Conservation (phyloP, 2,329 filamentous ascomycete genomes). For the Fusarium austroafricanum region DNA sequence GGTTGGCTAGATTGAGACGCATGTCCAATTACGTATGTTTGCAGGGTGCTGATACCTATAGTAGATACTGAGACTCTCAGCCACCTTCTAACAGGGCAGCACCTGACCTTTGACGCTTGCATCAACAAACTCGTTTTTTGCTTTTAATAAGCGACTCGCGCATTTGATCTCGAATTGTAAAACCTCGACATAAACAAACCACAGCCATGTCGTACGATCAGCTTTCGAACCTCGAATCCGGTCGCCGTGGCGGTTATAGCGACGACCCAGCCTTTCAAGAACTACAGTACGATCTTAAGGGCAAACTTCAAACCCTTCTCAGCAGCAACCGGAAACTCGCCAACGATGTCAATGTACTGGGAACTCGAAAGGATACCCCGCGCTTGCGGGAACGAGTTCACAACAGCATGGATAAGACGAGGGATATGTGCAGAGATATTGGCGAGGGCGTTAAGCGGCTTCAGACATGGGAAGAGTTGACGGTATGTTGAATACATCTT, state of each 20-base stretch:
- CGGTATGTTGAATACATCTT: constrained; percentile 62
- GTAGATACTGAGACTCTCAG: constrained; percentile 34
- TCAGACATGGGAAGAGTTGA: constrained; percentile 86
- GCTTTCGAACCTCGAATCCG: constrained; percentile 83
- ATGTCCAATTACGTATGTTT: constrained; percentile 48
- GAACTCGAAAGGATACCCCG: constrained; percentile 91
- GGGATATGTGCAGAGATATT: constrained; percentile 87
- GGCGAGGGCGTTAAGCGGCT: constrained; percentile 95
- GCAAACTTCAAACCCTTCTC: constrained; percentile 89
- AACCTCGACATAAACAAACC: neutral
- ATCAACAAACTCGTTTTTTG: constrained; percentile 13
- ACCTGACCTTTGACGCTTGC: constrained; percentile 37
- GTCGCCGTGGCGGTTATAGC: constrained; percentile 80
- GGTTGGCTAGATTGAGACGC: constrained; percentile 28
- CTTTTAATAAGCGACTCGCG: constrained; percentile 1
- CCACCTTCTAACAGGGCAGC: constrained; percentile 43
- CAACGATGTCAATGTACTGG: constrained; percentile 85
- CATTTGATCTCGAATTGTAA: constrained; percentile 1
- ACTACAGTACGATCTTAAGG: constrained; percentile 84
- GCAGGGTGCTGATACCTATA: constrained; percentile 32
- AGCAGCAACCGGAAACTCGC: constrained; percentile 87
- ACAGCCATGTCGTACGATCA: constrained; percentile 88
- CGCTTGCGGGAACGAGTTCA: constrained; percentile 91
- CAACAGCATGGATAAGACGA: constrained; percentile 86
- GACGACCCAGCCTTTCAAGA: constrained; percentile 94